phyloP scores from a whole-genome alignment of 1,139 yeast genomes.

The Nakaseomyces sp. region DNA sequence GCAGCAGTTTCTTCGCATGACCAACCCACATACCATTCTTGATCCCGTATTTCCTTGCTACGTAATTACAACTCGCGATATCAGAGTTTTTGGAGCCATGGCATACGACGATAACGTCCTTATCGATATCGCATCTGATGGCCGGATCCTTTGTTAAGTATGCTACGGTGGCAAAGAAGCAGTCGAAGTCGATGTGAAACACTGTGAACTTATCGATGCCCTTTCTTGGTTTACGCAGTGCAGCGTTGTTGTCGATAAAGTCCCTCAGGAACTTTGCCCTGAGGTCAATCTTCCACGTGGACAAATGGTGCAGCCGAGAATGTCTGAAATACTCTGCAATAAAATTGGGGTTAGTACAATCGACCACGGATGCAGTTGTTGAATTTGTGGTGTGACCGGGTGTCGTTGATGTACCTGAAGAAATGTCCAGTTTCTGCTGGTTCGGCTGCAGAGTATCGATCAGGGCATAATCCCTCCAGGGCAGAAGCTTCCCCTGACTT shows the following conservation, averaged over 20 bases:
- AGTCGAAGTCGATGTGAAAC: constrained; percentile 85
- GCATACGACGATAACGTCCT: constrained; percentile 72
- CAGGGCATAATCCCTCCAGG: constrained; percentile 64
- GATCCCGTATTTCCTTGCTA: constrained; percentile 66
- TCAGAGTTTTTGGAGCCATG: constrained; percentile 63
- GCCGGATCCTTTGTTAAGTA: constrained; percentile 42
- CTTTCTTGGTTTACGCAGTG: constrained; percentile 1
- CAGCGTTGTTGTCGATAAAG: constrained; percentile 7
- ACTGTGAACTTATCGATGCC: constrained; percentile 32
- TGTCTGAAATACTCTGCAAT: constrained; percentile 61
- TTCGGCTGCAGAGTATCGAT: constrained; percentile 42
- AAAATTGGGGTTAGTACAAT: constrained; percentile 75
- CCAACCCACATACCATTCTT: constrained; percentile 86
- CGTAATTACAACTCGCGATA: constrained; percentile 88
- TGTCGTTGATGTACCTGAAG: neutral
- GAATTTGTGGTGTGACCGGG: neutral
- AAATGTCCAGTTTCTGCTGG: constrained; percentile 32
- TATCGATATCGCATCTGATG: constrained; percentile 38
- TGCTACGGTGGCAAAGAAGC: constrained; percentile 86
- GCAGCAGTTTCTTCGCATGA: constrained; percentile 55
- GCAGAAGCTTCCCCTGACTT: constrained; percentile 38
- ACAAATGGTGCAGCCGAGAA: constrained; percentile 80
- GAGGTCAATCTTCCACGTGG: constrained; percentile 77
- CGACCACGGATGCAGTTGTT: constrained; percentile 23
- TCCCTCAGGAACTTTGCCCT: constrained; percentile 42